Percentiles rank a stretch among this genome's conserved stretches.
phyloP scores from a whole-genome alignment of 1,284 basidiomycete species.

The Athelia psychrophila region DNA sequence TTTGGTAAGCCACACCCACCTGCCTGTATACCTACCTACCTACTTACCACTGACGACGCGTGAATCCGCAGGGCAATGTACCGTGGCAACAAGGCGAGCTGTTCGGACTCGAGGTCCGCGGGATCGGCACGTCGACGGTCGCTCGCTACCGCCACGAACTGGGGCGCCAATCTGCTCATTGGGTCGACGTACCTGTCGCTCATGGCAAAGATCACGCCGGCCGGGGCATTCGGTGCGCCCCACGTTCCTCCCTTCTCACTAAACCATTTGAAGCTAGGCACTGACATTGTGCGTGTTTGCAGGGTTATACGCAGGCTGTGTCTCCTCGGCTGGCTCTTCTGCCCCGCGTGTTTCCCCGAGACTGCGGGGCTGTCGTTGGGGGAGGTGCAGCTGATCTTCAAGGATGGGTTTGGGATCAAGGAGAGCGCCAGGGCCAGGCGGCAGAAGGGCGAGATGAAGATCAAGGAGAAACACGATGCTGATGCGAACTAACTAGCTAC shows the following conservation, averaged over 20 bases:
- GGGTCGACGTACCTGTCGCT: slow-evolving; percentile 78
- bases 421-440: slow-evolving; percentile 47
- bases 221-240: slow-evolving; percentile 81
- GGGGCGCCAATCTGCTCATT: slow-evolving; percentile 81
- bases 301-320: slow-evolving; percentile 72
- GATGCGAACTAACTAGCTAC: no score
- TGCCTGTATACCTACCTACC: not conserved
- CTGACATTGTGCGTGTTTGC: no score
- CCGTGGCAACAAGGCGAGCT: slow-evolving; percentile 89
- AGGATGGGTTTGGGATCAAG: slow-evolving; percentile 53
- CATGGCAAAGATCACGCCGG: slow-evolving; percentile 72
- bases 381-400: slow-evolving; percentile 66
- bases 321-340: slow-evolving; percentile 68
- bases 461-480: not conserved
- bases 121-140: slow-evolving; percentile 81
- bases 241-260: no score
- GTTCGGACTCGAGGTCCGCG: slow-evolving; percentile 78
- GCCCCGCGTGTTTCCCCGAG: slow-evolving; percentile 72
- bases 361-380: slow-evolving; percentile 75
- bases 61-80: slow-evolving; percentile 48
- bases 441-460: slow-evolving; percentile 33
- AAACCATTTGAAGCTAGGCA: no score
- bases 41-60: not conserved
- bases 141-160: slow-evolving; percentile 78
- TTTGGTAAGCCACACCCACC: slow-evolving; percentile 38